Base-by-base conservation (phyloP, 2,329 filamentous ascomycete genomes). In the Pestalotiopsis fici region DNA sequence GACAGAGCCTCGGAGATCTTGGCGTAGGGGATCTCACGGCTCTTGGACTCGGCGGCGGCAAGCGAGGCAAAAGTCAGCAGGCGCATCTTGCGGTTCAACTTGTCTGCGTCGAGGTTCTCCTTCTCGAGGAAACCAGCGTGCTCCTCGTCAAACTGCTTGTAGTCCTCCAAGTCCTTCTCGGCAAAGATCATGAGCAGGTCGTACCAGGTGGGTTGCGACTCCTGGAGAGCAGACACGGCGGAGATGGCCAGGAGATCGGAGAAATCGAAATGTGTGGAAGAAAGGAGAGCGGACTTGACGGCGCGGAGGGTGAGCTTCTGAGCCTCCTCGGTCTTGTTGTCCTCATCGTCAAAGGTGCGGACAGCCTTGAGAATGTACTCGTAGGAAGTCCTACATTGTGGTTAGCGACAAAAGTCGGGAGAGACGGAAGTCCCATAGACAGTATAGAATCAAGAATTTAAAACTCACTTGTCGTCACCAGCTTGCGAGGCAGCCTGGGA, bases 151-250 rank as follows among this genome's bases (percentile, higher is more conserved):
- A 98, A 98, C 82, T 97, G 95, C 80, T 94, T 93, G 85, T 96
- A 97, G 82, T 97, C 94, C 78, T 98, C 95, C 65, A 98, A 90
- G 74, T 95, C 92, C 81, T 98, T 95, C 76, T 96, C 92, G 73
- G 93, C 93, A 82, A 98, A 98, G 77, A 98, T 93, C 76, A 98
- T 95, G 66, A 99, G 92, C 47, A 99, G 89, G 82, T 98, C 94
- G 75, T 93, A 95, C 82, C 95, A 93, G 71, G 92, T 86, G 69
- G 93, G 88, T 77, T 98, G 93, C 64, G 93, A 93, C 76, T 95
- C 91, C 78, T 90, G 90, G 62, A 99, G 90, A 18, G 93, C 92
- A 82, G 98, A 94, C 70, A 99, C 89, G 72, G 91, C 91, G 77
- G 93, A 87, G 74, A 97, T 91, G 70, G 89, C 92, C 73, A 94